Evolutionary conservation across 257 asterid species (phyloP), one percentile per base, ranked within the genome.

Genomic region (Solanum chilense): DNA sequence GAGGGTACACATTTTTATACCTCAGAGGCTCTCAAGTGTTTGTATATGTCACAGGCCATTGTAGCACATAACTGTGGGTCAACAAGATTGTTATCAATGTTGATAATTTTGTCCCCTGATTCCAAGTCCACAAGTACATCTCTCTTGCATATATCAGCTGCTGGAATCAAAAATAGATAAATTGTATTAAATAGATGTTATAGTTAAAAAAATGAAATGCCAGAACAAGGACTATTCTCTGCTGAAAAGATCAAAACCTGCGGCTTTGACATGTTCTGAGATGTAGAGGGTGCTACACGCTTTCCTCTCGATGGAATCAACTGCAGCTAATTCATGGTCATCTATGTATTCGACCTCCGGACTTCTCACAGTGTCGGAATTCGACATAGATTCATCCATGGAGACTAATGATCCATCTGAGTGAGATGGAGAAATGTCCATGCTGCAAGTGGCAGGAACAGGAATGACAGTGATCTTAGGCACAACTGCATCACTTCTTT

Each of bases 41-140:
- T 93, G 95, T 95, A 97, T 33, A 95, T 95, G 86, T 95, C 99
- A 89, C 96, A 94, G 85, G 98, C 98, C 60, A 95, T 93, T 88
- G 98, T 92, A 83, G 98, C 96, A 89, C 98, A 97, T 37, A 94
- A 82, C 87, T 94, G 99, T 5, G 99, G 98, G 78, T 97, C 99
- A 56, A 91, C 94, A 6, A 92, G 89, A 89, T 95, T 89, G 73
- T 86, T 90, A 71, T 97, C 99, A 45, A 95, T 93, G 68, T 95
- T 93, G 12, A 87, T 89, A 84, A 94, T 85, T 91, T 86, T 89
- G 86, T 89, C 94, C 70, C 84, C 91, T 12, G 92, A 74, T 68
- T 86, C 92, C 42, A 87, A 87, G 37, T 94, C 88, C 12, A 92
- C 91, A 52, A 91, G 91, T 75, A 88, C 88, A 33, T 94, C 98